phyloP scores from a whole-genome alignment of 2,329 filamentous ascomycete species.

The Macrophomina tecta region DNA sequence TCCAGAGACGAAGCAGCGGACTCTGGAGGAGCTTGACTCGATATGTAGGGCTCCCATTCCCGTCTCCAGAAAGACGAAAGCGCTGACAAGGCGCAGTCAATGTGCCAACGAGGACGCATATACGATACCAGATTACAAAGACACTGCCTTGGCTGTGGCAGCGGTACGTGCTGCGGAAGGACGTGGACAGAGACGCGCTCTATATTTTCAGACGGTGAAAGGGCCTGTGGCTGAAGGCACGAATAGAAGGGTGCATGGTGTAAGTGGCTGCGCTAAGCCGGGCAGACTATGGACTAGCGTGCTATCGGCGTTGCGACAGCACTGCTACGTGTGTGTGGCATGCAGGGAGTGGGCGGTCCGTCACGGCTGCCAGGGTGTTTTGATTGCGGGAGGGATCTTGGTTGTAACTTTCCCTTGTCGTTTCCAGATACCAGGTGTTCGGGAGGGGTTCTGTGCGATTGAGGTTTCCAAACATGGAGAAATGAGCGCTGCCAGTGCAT shows the following conservation, averaged over 20 bases:
- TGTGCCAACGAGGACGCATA: constrained; percentile 49
- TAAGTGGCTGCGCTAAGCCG: constrained; percentile 13
- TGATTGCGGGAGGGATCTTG: not conserved
- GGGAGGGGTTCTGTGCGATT: not conserved
- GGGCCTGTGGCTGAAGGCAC: not conserved
- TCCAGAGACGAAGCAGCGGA: constrained; percentile 41
- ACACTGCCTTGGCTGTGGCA: constrained; percentile 24
- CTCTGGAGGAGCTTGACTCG: constrained; percentile 41
- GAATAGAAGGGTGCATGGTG: not conserved
- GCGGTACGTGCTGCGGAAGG: constrained; percentile 14
- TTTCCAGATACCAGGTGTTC: constrained; percentile 8
- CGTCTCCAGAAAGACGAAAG: no score
- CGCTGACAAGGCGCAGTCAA: constrained; percentile 39
- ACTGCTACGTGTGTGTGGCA: not conserved
- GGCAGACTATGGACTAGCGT: not conserved
- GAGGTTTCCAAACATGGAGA: not conserved
- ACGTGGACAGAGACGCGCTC: constrained; percentile 18
- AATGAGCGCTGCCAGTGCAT: not conserved
- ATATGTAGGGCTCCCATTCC: constrained; percentile 30
- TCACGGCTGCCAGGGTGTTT: not conserved
- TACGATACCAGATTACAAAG: constrained; percentile 42
- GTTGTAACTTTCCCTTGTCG: not conserved
- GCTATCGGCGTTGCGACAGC: not conserved
- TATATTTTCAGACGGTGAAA: constrained; percentile 24
- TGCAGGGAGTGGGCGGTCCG: not conserved